These are phyloP conservation scores for Phlegmacium glaucopus DNA, from an alignment of 768 basidiomycete genomes.

Conservation along the genomic window DNA sequence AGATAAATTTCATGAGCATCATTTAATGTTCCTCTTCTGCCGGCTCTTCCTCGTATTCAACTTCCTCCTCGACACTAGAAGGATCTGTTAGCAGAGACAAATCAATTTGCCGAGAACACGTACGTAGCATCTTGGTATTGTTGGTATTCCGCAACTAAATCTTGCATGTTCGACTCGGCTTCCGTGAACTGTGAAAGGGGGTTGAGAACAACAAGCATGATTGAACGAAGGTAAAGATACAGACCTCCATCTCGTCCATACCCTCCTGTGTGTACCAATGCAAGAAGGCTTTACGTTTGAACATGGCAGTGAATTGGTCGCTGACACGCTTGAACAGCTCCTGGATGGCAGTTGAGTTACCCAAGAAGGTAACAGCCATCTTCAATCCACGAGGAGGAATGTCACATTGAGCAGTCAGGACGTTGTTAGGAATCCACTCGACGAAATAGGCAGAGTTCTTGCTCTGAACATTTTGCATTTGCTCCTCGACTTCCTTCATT, in stretches of 20 bases:
- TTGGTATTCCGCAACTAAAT: constrained; percentile 96
- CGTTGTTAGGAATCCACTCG: constrained; percentile 99
- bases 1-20: constrained; percentile 2
- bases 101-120: constrained; percentile 26
- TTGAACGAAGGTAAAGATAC: not conserved
- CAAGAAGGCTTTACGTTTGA: constrained; percentile 97
- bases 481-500: constrained; percentile 99
- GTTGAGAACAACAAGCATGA: not conserved
- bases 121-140: constrained; percentile 95
- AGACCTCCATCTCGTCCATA: constrained; percentile 94
- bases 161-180: constrained; percentile 99
- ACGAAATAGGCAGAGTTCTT: constrained; percentile 99
- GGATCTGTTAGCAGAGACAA: constrained; percentile 4
- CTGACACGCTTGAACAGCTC: constrained; percentile 98
- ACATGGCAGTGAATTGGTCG: constrained; percentile 99
- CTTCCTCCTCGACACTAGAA: constrained; percentile 78
- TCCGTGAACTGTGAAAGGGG: constrained; percentile 70
- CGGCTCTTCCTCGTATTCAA: constrained; percentile 83
- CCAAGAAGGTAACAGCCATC: constrained; percentile 97
- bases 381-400: constrained; percentile 93
- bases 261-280: constrained; percentile 99
- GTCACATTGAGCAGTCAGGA: constrained; percentile 97
- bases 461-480: constrained; percentile 96
- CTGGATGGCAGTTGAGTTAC: constrained; percentile 96
- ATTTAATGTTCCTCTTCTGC: constrained; percentile 54